Conservation (phyloP, 75 land plant genomes). For the Sequoiadendron giganteum region DNA sequence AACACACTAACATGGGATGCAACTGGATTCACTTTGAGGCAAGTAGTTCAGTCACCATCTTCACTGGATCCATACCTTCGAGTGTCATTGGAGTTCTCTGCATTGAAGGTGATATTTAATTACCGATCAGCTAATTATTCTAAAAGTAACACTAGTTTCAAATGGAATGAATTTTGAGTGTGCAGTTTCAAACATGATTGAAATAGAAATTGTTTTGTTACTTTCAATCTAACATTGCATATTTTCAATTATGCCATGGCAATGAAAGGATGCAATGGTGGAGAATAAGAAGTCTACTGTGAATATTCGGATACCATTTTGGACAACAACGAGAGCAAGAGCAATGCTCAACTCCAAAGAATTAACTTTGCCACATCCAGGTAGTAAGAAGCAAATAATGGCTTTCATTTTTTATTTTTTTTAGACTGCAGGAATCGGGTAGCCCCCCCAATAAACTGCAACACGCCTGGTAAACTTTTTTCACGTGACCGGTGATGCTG, state of each 20-base stretch:
- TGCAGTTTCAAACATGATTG: not conserved
- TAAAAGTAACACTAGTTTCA: too few relatives aligned
- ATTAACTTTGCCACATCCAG: constrained; percentile 51
- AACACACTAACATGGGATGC: constrained; percentile 73
- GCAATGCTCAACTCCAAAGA: constrained; percentile 47
- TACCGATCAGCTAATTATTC: too few relatives aligned
- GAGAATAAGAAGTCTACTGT: constrained; percentile 32
- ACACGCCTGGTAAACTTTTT: too few relatives aligned
- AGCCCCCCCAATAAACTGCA: too few relatives aligned
- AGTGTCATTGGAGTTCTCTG: constrained; percentile 23
- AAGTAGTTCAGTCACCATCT: constrained; percentile 41
- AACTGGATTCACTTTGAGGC: constrained; percentile 47
- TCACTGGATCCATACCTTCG: constrained; percentile 52
- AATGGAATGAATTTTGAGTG: too few relatives aligned
- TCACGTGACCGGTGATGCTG: too few relatives aligned
- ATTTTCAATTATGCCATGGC: not conserved
- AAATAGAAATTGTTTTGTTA: not conserved
- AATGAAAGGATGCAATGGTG: constrained; percentile 11
- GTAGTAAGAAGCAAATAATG: too few relatives aligned
- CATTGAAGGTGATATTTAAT: not conserved
- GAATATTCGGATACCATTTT: constrained; percentile 68
- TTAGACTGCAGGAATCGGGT: too few relatives aligned
- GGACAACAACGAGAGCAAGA: constrained; percentile 47
- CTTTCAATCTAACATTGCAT: not conserved
- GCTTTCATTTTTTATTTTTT: too few relatives aligned